These are phyloP conservation scores for Coniophora puteana DNA, from an alignment of 1,284 basidiomycete genomes.

Conservation along the genomic window DNA sequence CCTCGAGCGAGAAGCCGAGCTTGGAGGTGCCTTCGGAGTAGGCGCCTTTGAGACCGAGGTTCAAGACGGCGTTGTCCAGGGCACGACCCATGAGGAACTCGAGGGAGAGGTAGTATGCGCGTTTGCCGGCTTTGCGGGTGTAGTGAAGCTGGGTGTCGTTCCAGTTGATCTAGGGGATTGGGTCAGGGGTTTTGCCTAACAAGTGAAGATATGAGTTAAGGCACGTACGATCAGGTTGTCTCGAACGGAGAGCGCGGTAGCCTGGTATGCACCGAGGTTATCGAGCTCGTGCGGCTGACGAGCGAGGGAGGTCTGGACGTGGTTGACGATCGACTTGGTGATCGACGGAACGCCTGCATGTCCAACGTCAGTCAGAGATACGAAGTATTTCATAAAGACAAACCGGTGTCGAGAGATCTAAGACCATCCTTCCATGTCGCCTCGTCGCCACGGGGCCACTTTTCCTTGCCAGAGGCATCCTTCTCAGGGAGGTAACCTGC, in stretches of 20 bases:
- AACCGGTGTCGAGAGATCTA: conserved; percentile 56
- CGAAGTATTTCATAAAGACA: conserved; percentile 14
- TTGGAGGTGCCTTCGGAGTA: conserved; percentile 66
- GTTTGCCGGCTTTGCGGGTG: conserved; percentile 70
- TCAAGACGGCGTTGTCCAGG: conserved; percentile 87
- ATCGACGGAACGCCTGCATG: conserved; percentile 58
- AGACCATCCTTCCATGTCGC: conserved; percentile 71
- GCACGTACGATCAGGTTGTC: conserved; percentile 75
- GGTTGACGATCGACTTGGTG: conserved; percentile 78
- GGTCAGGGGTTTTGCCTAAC: conserved; percentile 5
- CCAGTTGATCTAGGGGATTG: conserved; percentile 62
- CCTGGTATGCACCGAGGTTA: conserved; percentile 77
- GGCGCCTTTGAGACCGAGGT: conserved; percentile 76
- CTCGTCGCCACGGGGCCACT: conserved; percentile 85
- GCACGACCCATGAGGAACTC: conserved; percentile 91
- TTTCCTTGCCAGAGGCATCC: conserved; percentile 71
- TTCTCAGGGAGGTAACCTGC: conserved; percentile 73
- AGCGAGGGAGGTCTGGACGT: conserved; percentile 85
- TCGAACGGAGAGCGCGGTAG: conserved; percentile 75
- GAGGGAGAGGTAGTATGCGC: conserved; percentile 87
- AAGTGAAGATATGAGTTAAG: not conserved
- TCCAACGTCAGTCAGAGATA: conserved; percentile 4
- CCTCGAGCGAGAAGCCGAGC: conserved; percentile 87
- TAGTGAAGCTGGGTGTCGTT: conserved; percentile 71
- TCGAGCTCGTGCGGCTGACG: conserved; percentile 88